Evolutionary conservation across 108 stramenopile species (phyloP).

Genomic region (Nannochloropsis salina): DNA sequence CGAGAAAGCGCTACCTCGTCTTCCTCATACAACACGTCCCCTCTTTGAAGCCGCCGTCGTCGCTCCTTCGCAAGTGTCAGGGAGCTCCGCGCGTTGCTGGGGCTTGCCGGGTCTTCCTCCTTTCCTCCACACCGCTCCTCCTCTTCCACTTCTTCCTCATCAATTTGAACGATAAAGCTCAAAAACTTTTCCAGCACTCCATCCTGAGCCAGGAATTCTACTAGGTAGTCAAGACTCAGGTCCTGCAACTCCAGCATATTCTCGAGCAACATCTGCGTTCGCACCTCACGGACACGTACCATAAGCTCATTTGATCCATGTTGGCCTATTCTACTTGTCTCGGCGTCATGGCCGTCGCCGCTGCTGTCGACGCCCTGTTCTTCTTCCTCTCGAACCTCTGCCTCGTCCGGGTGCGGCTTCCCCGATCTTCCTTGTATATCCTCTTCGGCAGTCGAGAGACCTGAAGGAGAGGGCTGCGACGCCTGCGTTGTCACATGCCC

Average conservation of each 20-base stretch:
- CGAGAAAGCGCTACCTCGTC: background rate
- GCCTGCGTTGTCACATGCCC: too few species aligned
- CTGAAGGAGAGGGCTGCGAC: too few species aligned
- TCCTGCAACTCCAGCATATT: background rate
- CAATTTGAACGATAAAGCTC: conserved; percentile 42
- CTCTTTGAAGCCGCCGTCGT: background rate
- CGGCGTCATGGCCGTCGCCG: too few species aligned
- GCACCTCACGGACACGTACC: background rate
- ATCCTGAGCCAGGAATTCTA: conserved; percentile 40
- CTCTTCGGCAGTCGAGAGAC: too few species aligned
- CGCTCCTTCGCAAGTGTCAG: background rate
- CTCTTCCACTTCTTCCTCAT: conserved; percentile 29
- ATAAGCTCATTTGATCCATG: too few species aligned
- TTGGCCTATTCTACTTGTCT: too few species aligned
- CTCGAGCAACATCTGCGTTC: background rate
- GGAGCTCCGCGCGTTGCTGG: background rate
- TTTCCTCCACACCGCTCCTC: conserved; percentile 11
- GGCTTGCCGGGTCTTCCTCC: background rate
- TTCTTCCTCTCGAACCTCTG: too few species aligned
- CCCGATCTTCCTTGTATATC: too few species aligned
- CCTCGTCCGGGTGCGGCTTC: too few species aligned
- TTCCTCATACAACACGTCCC: background rate
- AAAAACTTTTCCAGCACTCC: conserved; percentile 47
- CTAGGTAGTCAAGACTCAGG: conserved; percentile 31
- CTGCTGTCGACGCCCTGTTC: too few species aligned